Conservation (phyloP, 2,329 filamentous ascomycete species). For the Aspergillus pseudoglaucus region DNA sequence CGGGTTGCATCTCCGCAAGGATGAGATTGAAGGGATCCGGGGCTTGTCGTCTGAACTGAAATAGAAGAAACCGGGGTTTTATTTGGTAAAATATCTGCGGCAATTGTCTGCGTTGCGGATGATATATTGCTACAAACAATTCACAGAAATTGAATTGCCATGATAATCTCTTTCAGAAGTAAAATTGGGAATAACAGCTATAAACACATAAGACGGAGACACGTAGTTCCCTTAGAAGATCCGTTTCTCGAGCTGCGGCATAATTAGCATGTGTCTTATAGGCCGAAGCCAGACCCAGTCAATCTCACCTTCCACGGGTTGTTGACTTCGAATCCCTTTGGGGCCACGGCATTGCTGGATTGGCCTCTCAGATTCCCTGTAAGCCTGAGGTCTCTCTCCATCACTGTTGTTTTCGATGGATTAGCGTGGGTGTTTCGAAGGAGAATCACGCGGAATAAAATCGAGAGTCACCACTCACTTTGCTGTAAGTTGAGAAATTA, state of each 20-base stretch:
- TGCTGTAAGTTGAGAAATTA: conserved; percentile 33
- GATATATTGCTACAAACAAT: conserved; percentile 17
- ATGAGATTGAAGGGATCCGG: conserved; percentile 47
- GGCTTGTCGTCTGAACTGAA: conserved; percentile 47
- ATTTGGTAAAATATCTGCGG: conserved; percentile 2
- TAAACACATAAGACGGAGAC: conserved; percentile 9
- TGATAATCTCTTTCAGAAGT: conserved; percentile 14
- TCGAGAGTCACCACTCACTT: conserved; percentile 41
- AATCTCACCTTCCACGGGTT: conserved; percentile 58
- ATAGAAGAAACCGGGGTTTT: conserved; percentile 23
- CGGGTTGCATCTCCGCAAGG: conserved; percentile 45
- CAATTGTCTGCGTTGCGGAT: conserved; percentile 2
- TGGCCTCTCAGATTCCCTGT: conserved; percentile 58
- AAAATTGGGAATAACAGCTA: conserved; percentile 11
- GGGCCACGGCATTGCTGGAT: conserved; percentile 53
- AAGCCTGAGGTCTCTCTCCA: conserved; percentile 58
- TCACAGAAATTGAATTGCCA: conserved; percentile 7
- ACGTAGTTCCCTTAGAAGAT: conserved; percentile 28
- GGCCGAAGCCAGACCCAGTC: not conserved
- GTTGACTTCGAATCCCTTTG: conserved; percentile 59
- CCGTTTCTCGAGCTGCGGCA: conserved; percentile 34
- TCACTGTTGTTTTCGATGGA: conserved; percentile 46
- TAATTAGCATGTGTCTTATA: conserved; percentile 16
- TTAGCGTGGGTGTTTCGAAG: conserved; percentile 13
- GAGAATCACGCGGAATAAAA: not conserved